Evolutionary conservation across 768 basidiomycete species (phyloP).

Genomic region (Phanerochaete carnosa): DNA sequence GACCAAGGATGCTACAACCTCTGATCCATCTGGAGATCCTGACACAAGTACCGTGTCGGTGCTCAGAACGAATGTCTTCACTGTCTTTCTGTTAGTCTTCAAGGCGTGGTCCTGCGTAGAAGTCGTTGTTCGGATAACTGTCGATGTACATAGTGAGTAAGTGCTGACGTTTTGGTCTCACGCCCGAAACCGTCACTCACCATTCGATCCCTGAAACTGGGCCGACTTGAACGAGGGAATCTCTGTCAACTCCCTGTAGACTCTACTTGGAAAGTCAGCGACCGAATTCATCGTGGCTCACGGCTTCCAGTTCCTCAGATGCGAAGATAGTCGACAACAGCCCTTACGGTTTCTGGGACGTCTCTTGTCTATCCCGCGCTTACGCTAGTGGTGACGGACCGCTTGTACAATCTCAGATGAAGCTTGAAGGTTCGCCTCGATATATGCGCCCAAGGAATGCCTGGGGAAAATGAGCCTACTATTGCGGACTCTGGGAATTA

Average conservation of each 20-base stretch:
- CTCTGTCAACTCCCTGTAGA: conserved; percentile 7
- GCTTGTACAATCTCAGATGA: neutral
- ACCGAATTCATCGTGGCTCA: neutral
- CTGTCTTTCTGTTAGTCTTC: conserved; percentile 44
- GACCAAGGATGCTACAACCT: conserved; percentile 37
- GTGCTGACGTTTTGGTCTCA: neutral
- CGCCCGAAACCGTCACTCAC: neutral
- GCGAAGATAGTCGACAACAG: neutral
- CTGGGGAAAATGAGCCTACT: neutral
- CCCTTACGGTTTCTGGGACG: neutral
- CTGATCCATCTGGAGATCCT: conserved; percentile 34
- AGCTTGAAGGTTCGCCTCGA: neutral
- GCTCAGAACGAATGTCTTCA: conserved; percentile 35
- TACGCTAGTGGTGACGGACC: no score
- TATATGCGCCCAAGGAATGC: neutral
- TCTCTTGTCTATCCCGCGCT: neutral
- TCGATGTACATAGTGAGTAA: neutral
- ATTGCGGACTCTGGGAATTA: neutral
- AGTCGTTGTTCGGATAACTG: conserved; percentile 43
- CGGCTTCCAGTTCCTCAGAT: neutral
- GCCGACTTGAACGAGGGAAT: conserved; percentile 11
- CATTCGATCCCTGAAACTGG: conserved; percentile 9
- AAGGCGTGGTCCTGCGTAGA: conserved; percentile 47
- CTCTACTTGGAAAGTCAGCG: neutral
- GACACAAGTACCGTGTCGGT: conserved; percentile 19